phyloP scores from a whole-genome alignment of 208 protist genomes.

The Acanthamoeba triangularis region DNA sequence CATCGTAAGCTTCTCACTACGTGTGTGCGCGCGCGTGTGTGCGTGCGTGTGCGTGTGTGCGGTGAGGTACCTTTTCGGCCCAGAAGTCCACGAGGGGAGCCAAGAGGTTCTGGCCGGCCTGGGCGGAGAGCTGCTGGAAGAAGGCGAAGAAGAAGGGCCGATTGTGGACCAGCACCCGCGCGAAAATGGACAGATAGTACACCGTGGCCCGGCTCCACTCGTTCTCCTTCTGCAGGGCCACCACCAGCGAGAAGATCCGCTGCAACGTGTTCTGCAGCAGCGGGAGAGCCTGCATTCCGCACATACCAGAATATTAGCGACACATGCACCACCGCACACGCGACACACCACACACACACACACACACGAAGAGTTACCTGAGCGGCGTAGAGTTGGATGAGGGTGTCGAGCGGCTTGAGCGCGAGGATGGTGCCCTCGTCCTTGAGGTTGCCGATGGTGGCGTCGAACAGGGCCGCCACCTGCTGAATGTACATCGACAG shows the following conservation, averaged over 20 bases:
- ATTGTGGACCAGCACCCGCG: constrained; percentile 64
- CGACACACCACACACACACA: not conserved
- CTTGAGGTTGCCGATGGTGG: constrained; percentile 72
- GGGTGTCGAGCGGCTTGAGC: constrained; percentile 71
- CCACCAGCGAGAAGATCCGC: constrained; percentile 32
- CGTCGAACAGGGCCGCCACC: constrained; percentile 30
- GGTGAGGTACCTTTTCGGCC: constrained; percentile 31
- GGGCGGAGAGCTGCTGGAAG: constrained; percentile 67
- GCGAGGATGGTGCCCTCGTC: constrained; percentile 68
- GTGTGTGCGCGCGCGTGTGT: too few relatives aligned
- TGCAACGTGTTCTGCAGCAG: constrained; percentile 26
- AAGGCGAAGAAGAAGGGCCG: constrained; percentile 61
- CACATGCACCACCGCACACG: not conserved
- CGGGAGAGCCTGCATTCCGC: not conserved
- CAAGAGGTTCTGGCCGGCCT: constrained; percentile 49
- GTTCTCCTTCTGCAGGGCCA: constrained; percentile 55
- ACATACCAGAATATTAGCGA: not conserved
- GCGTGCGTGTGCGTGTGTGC: too few relatives aligned
- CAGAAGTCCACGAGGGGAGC: constrained; percentile 51
- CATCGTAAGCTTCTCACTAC: too few relatives aligned
- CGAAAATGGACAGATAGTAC: constrained; percentile 75
- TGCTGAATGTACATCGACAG: not conserved
- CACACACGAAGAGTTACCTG: not conserved
- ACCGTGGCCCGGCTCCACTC: constrained; percentile 51
- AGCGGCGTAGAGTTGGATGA: constrained; percentile 47